Base-by-base conservation (phyloP, 768 basidiomycete genomes). In the Boletales sp. region DNA sequence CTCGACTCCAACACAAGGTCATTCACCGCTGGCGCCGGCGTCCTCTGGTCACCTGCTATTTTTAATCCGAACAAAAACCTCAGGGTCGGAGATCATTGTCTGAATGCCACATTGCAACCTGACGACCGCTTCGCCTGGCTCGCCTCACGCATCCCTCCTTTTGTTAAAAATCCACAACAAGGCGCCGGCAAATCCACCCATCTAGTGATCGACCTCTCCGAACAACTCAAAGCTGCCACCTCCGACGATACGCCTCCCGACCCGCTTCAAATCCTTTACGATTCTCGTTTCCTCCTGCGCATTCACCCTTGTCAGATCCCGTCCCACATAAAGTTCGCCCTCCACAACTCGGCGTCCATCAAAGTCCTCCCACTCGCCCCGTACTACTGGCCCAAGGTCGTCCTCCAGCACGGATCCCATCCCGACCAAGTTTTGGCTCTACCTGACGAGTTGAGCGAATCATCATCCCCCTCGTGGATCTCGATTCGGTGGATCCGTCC, bases 21-120 rank as follows among this genome's bases (percentile, higher is more conserved):
- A 34, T 85, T 86, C 51, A 71, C 72, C 12, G 76, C 77, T 8
- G 88, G 87, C 8, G 80, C 74, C 25, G 76, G 80, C 14, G 86
- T 90, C 3, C 60, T 81, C 34, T 89, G 84, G 84, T 70, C 71
- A 5, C 84, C 85, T 7, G 77, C 80, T 9, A 49, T 73, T 25
- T 62, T 77, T 13, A 56, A 56, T 18, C 59, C 55, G 0, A 55
- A 56, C 1, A 62, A 49, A 28, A 25, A 53, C 15, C 58, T 69
- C 32, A 44, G 46, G 32, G 45, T 55, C 33, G 62, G 57, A 44
- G 55, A 37, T 35, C 36, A 57, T 28, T 57, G 62, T 18, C 34
- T 64, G 35, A 53, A 43, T 41, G 18, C 46, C 25, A 15, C 43
- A 8, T 59, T 52, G 35, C 50, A 34, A 52, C 38, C 49, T 38